phyloP scores from a whole-genome alignment of 2,329 filamentous ascomycete genomes.

The Salinomyces thailandicus region DNA sequence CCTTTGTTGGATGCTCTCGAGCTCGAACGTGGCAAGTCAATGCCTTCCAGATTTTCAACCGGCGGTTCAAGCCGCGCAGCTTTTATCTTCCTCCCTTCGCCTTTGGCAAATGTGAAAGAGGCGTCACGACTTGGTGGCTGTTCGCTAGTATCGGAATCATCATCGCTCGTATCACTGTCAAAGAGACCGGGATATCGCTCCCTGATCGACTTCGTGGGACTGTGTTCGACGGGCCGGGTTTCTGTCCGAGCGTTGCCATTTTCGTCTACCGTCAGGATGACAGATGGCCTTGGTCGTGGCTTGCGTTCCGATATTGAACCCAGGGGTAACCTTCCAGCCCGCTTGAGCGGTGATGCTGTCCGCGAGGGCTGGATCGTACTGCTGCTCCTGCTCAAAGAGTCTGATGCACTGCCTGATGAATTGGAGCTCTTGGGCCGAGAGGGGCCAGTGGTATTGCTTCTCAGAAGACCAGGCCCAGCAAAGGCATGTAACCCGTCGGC shows the following conservation, averaged over 20 bases:
- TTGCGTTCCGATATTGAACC: conserved; percentile 37
- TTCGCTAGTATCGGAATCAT: conserved; percentile 20
- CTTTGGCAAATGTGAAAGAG: conserved; percentile 22
- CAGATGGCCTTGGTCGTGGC: conserved; percentile 29
- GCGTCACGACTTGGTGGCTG: conserved; percentile 18
- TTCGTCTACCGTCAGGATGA: conserved; percentile 37
- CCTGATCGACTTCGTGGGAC: conserved; percentile 25
- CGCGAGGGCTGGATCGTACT: conserved; percentile 29
- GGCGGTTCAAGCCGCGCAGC: conserved; percentile 25
- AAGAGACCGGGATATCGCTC: conserved; percentile 37
- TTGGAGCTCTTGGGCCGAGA: conserved; percentile 15
- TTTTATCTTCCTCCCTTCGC: conserved; percentile 21
- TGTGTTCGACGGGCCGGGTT: conserved; percentile 28
- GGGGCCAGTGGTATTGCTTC: conserved; percentile 37
- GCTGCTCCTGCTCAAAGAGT: conserved; percentile 17
- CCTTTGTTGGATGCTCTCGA: conserved; percentile 22
- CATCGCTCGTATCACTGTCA: conserved; percentile 29
- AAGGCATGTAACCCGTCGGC: conserved; percentile 23
- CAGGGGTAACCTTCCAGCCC: conserved; percentile 31
- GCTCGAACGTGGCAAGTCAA: conserved; percentile 23
- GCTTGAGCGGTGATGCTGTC: conserved; percentile 38
- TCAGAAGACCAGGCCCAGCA: conserved; percentile 27
- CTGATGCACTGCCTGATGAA: conserved; percentile 21
- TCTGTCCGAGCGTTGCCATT: conserved; percentile 38
- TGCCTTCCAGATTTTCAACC: conserved; percentile 25